These are phyloP conservation scores for Fraxinus ornus DNA, from an alignment of 305 asterid genomes.

Conservation along the genomic window DNA sequence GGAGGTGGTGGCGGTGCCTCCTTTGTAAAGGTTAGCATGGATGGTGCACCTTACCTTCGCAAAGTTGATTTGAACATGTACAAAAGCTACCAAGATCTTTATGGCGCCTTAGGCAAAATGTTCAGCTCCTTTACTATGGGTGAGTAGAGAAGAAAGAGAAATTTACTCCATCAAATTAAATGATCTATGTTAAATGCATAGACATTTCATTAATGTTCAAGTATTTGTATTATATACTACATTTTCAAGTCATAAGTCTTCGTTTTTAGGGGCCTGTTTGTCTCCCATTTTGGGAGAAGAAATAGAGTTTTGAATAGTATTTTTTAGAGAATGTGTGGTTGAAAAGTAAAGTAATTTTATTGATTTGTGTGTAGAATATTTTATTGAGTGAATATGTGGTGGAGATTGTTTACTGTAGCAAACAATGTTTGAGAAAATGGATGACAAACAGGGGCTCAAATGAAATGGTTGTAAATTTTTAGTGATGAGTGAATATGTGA, in stretches of 20 bases:
- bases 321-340: too few relatives aligned
- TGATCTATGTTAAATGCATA: neutral
- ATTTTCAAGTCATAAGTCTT: neutral
- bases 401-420: too few relatives aligned
- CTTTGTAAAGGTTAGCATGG: constrained; percentile 78
- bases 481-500: too few relatives aligned
- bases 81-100: constrained; percentile 56
- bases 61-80: constrained; percentile 72
- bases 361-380: too few relatives aligned
- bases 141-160: constrained; percentile 8
- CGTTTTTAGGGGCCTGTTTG: neutral
- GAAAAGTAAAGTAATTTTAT: too few relatives aligned
- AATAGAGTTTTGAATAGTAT: too few relatives aligned
- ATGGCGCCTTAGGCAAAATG: constrained; percentile 65
- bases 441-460: too few relatives aligned
- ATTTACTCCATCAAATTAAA: neutral
- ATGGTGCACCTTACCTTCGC: constrained; percentile 82
- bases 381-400: too few relatives aligned
- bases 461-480: too few relatives aligned
- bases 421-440: too few relatives aligned
- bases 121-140: constrained; percentile 62
- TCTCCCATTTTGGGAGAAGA: too few relatives aligned
- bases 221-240: neutral
- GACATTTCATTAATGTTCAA: neutral
- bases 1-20: constrained; percentile 27